These are phyloP conservation scores for Penicillium malachiteum DNA, from an alignment of 495 filamentous ascomycete species.

Conservation along the genomic window DNA sequence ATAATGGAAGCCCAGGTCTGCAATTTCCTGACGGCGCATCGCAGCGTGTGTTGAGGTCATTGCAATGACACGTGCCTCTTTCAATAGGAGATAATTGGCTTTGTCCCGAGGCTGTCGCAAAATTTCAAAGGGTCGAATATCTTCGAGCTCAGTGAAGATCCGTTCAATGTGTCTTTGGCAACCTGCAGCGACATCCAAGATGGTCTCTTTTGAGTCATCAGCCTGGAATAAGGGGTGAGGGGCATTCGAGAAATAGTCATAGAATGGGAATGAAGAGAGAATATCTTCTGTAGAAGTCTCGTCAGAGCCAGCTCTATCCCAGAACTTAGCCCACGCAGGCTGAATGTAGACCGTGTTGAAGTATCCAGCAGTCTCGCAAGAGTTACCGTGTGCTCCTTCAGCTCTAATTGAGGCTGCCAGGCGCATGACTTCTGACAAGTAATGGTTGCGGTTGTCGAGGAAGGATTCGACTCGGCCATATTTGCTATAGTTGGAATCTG, in stretches of 20 bases:
- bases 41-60: constrained; percentile 99
- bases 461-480: constrained; percentile 94
- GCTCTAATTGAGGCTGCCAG: constrained; percentile 80
- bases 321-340: constrained; percentile 86
- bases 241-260: constrained; percentile 82
- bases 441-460: constrained; percentile 78
- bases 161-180: constrained; percentile 90
- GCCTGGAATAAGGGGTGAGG: constrained; percentile 80
- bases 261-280: constrained; percentile 81
- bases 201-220: constrained; percentile 59
- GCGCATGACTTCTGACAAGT: constrained; percentile 81
- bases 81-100: constrained; percentile 91
- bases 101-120: constrained; percentile 83
- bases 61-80: constrained; percentile 92
- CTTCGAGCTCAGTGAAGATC: constrained; percentile 90
- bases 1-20: constrained; percentile 88
- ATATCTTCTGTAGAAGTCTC: constrained; percentile 59
- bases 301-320: constrained; percentile 54
- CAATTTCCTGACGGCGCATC: constrained; percentile 94
- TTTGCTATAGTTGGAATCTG: constrained; percentile 87
- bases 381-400: constrained; percentile 87
- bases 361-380: constrained; percentile 94
- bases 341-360: constrained; percentile 90
- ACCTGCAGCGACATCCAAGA: constrained; percentile 75
- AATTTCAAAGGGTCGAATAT: constrained; percentile 94